phyloP scores from a whole-genome alignment of 345 rosid genomes.

The Reutealis trisperma region DNA sequence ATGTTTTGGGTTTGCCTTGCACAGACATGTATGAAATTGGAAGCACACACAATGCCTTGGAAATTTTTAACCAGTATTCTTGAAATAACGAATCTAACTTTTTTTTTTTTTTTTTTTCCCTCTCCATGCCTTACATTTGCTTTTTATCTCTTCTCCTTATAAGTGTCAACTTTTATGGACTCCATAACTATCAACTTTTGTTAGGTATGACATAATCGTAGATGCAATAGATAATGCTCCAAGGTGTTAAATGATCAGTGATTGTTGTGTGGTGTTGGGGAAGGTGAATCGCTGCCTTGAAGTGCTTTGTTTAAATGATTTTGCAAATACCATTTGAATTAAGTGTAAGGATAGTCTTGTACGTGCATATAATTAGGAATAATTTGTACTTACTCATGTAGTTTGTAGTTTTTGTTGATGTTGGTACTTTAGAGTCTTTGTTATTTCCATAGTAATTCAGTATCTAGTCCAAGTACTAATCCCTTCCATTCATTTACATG shows the following conservation, averaged over 20 bases:
- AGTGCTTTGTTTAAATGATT: background rate
- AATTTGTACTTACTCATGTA: background rate
- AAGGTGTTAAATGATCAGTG: slow-evolving; percentile 95
- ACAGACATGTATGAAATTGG: too few species aligned
- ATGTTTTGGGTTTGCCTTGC: too few species aligned
- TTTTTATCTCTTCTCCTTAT: background rate
- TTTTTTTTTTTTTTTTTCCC: background rate
- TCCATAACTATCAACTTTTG: slow-evolving; percentile 41
- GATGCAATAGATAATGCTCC: slow-evolving; percentile 98
- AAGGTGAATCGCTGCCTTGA: slow-evolving; percentile 54
- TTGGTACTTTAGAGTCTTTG: background rate
- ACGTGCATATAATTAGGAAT: background rate
- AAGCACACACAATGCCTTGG: slow-evolving; percentile 88
- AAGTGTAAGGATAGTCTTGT: background rate
- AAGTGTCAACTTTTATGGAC: slow-evolving; percentile 7
- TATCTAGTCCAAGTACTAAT: slow-evolving; percentile 9
- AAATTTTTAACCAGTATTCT: slow-evolving; percentile 90
- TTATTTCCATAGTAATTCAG: background rate
- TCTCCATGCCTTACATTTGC: background rate
- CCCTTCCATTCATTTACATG: slow-evolving; percentile 17
- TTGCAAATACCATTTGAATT: background rate
- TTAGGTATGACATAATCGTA: slow-evolving; percentile 78
- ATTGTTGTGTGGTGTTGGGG: slow-evolving; percentile 89
- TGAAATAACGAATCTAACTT: slow-evolving; percentile 6
- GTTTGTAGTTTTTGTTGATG: background rate